Evolutionary conservation across 1,139 yeast genomes (phyloP), one percentile per base, ranked within the genome.

Genomic region (Pichia sp.): DNA sequence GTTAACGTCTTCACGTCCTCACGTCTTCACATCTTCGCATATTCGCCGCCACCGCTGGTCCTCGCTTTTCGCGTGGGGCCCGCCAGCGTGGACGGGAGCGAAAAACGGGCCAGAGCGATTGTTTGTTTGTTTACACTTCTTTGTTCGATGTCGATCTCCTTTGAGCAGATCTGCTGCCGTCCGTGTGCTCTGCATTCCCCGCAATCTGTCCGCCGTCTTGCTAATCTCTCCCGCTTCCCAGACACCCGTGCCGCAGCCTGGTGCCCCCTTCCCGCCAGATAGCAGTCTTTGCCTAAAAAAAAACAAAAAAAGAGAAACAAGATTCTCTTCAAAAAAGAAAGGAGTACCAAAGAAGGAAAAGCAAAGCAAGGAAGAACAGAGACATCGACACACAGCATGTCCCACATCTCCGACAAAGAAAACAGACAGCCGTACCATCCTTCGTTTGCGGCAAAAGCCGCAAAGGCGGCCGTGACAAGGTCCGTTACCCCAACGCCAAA

Each of bases 361-460:
- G 3, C 2, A 19, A 19, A 3, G 3, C 2, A 19, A 3, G 23
- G 23, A 19, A 19, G 23, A 19, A 19, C 3, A 19, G 2, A 19
- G 23, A 19, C 23, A 19, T 19, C 23, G 23, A 19, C 3, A 19
- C 23, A 19, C 23, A 19, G 34, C 4, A 36, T 36, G 51, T 10
- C 51, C 10, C 15, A 11, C 19, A 34, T 44, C 15, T 4, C 45
- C 16, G 53, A 51, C 8, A 54, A 54, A 49, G 55, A 54, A 40
- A 52, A 54, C 47, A 49, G 49, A 15, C 36, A 42, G 4, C 57
- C 55, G 2, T 30, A 41, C 45, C 48, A 48, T 29, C 40, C 58
- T 1, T 48, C 56, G 7, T 63, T 64, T 57, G 67, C 67, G 3
- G 52, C 61, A 11, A 59, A 59, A 30, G 67, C 67, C n/a, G 67